These are phyloP conservation scores for Actinomortierella wolfii DNA, from an alignment of 371 early-diverging fungal genomes.

Conservation along the genomic window DNA sequence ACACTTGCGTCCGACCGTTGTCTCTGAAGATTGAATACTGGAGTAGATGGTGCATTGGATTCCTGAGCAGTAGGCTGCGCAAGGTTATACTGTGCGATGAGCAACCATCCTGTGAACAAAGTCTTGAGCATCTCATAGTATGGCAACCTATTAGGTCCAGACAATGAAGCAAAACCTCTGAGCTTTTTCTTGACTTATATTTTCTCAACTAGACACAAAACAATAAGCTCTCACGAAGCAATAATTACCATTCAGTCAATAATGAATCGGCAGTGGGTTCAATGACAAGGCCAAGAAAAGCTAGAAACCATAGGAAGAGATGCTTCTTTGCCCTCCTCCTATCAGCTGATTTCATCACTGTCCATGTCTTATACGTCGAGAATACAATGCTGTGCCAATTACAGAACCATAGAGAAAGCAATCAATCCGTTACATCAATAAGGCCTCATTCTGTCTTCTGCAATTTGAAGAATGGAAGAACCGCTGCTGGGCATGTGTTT, in stretches of 20 bases:
- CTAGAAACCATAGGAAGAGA: slow-evolving; percentile 35
- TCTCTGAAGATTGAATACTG: no score
- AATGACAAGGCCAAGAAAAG: slow-evolving; percentile 21
- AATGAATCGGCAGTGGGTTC: slow-evolving; percentile 35
- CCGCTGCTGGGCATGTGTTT: no score
- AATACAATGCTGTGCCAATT: slow-evolving; percentile 19
- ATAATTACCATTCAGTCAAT: slow-evolving; percentile 11
- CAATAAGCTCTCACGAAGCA: background rate
- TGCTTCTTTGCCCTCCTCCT: slow-evolving; percentile 27
- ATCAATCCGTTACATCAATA: background rate
- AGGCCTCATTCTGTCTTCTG: background rate
- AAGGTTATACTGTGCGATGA: slow-evolving; percentile 31
- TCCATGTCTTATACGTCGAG: slow-evolving; percentile 42
- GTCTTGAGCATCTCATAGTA: slow-evolving; percentile 11
- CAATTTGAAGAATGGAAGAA: background rate
- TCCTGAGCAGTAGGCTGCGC: slow-evolving; percentile 5
- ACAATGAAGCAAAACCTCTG: background rate
- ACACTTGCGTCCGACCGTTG: no score
- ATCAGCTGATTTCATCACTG: slow-evolving; percentile 28
- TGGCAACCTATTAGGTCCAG: background rate
- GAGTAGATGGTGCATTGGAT: no score
- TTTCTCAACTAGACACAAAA: background rate
- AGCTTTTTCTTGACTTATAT: background rate
- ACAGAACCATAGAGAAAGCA: background rate
- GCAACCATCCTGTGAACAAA: slow-evolving; percentile 26